These are phyloP conservation scores for Penicillium paneum DNA, from an alignment of 2,329 filamentous ascomycete genomes.

Conservation along the genomic window DNA sequence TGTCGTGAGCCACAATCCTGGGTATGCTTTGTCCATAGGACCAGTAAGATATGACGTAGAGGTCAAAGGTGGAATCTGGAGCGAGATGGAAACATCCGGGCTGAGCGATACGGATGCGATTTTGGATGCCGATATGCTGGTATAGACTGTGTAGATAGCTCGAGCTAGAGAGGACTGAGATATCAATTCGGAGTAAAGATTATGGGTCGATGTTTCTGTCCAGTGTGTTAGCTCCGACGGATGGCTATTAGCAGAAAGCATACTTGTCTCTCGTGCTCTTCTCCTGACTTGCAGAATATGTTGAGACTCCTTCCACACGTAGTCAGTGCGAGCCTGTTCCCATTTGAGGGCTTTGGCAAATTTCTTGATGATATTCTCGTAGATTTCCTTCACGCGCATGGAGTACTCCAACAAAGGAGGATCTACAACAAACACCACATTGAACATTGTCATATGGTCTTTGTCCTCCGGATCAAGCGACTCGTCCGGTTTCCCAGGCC, in stretches of 20 bases:
- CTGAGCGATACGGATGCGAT: conserved; percentile 82
- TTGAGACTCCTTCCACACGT: conserved; percentile 88
- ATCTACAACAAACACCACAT: conserved; percentile 87
- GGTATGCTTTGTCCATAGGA: conserved; percentile 65
- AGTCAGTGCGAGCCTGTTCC: conserved; percentile 83
- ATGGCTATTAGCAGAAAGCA: background rate
- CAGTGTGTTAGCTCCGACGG: conserved; percentile 10
- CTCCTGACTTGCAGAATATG: conserved; percentile 77
- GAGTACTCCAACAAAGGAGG: conserved; percentile 75
- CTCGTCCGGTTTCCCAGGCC: conserved; percentile 24
- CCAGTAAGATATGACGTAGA: conserved; percentile 72
- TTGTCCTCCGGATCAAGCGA: conserved; percentile 40
- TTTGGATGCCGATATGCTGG: conserved; percentile 75
- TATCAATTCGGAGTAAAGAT: conserved; percentile 43
- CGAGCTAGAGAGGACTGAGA: conserved; percentile 73
- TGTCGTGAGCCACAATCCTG: conserved; percentile 81
- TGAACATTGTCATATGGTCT: conserved; percentile 90
- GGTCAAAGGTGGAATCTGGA: conserved; percentile 60
- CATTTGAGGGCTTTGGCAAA: conserved; percentile 90
- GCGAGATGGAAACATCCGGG: conserved; percentile 57
- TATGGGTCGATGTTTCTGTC: conserved; percentile 35
- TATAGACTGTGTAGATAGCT: conserved; percentile 78
- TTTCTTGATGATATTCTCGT: conserved; percentile 85
- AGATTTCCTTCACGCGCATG: conserved; percentile 70
- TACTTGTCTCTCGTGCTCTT: conserved; percentile 65